Conservation (phyloP, 2,329 filamentous ascomycete genomes). For the Trichoderma citrinoviride region DNA sequence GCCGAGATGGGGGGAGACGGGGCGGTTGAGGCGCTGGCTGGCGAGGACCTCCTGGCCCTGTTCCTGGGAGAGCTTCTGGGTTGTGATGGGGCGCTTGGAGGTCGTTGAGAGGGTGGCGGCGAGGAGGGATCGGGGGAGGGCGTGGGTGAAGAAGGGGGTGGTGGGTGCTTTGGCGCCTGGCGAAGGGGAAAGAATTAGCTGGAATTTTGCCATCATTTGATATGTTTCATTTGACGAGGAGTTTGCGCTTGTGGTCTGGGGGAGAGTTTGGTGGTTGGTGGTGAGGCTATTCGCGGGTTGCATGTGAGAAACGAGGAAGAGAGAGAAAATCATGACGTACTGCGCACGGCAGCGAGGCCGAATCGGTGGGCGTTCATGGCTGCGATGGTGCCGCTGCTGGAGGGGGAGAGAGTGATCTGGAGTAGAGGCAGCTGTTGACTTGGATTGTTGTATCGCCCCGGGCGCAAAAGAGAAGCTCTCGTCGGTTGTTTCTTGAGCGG, state of each 20-base stretch:
- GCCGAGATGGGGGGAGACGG: slow-evolving; percentile 77
- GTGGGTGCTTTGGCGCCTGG: slow-evolving; percentile 42
- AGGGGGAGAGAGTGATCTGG: neutral
- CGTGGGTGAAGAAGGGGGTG: slow-evolving; percentile 47
- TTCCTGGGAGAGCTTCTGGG: slow-evolving; percentile 53
- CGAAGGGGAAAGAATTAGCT: neutral
- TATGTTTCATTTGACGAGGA: too few species aligned
- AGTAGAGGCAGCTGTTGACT: neutral
- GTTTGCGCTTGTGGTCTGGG: too few species aligned
- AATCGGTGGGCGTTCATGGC: slow-evolving; percentile 58
- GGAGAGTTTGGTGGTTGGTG: neutral
- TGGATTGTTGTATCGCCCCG: neutral
- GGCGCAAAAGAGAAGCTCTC: neutral
- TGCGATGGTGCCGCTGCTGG: slow-evolving; percentile 24
- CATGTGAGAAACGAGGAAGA: neutral
- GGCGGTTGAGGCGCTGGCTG: slow-evolving; percentile 75
- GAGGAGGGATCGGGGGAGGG: slow-evolving; percentile 46
- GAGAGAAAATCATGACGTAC: slow-evolving; percentile 44
- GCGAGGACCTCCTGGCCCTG: slow-evolving; percentile 67
- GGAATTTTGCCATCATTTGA: too few species aligned
- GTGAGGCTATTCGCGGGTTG: slow-evolving; percentile 26
- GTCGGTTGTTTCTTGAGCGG: neutral
- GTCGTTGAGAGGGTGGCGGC: slow-evolving; percentile 42
- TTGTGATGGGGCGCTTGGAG: slow-evolving; percentile 49
- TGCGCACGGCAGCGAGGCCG: slow-evolving; percentile 57